These are phyloP conservation scores for Colletotrichum sp. DNA, from an alignment of 2,329 filamentous ascomycete species.

Conservation along the genomic window DNA sequence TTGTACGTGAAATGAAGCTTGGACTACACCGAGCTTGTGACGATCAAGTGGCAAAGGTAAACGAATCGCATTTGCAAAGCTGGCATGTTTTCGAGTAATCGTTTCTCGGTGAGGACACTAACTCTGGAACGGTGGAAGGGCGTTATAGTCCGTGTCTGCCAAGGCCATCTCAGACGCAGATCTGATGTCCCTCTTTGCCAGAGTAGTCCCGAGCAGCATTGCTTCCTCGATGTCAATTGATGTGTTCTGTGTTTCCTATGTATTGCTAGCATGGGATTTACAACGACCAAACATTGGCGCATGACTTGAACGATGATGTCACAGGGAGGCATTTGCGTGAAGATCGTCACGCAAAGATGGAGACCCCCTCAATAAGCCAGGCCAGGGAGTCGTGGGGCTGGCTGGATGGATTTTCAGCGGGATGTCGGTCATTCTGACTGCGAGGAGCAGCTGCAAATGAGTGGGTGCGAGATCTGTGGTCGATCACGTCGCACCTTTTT, in stretches of 20 bases:
- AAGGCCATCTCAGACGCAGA: background rate
- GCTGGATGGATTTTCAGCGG: background rate
- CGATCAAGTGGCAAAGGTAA: background rate
- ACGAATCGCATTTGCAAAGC: background rate
- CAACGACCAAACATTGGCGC: background rate
- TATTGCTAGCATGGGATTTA: background rate
- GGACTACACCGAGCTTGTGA: background rate
- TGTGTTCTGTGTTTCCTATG: background rate
- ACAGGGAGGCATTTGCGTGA: background rate
- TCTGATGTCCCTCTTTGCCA: background rate
- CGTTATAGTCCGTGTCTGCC: background rate
- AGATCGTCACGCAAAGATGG: background rate
- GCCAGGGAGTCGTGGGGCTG: background rate
- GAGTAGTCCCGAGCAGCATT: background rate
- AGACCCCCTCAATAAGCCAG: background rate
- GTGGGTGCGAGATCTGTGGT: background rate
- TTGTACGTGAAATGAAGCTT: background rate
- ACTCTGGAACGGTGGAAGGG: background rate
- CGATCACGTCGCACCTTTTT: background rate
- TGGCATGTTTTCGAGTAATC: background rate
- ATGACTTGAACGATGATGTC: background rate
- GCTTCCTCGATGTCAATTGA: background rate
- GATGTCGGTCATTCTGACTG: background rate
- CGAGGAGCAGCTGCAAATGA: background rate
- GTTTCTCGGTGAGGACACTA: background rate